These are phyloP conservation scores for Apiotrichum sp. DNA, from an alignment of 1,284 basidiomycete species.

Conservation along the genomic window DNA sequence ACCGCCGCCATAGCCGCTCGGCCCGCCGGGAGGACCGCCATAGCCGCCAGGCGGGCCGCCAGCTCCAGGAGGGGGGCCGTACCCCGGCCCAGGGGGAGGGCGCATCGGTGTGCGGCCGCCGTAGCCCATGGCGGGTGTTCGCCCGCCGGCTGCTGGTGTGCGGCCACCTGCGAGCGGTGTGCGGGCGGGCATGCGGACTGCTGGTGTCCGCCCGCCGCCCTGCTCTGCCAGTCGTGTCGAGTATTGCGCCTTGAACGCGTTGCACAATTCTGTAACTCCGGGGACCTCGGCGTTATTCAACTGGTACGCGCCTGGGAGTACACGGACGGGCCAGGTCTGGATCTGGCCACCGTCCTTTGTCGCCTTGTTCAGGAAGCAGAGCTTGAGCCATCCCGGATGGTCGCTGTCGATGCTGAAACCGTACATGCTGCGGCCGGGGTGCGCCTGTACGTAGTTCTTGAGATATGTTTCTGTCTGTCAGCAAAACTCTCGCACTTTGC, in stretches of 20 bases:
- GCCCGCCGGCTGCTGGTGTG: slow-evolving; percentile 55
- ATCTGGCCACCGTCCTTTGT: slow-evolving; percentile 55
- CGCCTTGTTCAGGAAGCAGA: slow-evolving; percentile 87
- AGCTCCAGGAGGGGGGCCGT: background rate
- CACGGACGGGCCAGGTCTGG: slow-evolving; percentile 84
- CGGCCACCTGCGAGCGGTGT: slow-evolving; percentile 50
- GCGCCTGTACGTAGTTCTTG: slow-evolving; percentile 83
- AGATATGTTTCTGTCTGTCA: slow-evolving; percentile 66
- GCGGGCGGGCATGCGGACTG: slow-evolving; percentile 50
- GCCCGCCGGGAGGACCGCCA: background rate
- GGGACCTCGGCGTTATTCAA: slow-evolving; percentile 80
- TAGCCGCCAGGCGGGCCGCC: background rate
- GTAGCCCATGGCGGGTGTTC: slow-evolving; percentile 16
- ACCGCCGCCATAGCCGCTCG: background rate
- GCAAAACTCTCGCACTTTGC: background rate
- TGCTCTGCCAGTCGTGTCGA: slow-evolving; percentile 31
- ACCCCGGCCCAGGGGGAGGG: background rate
- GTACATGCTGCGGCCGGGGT: slow-evolving; percentile 90
- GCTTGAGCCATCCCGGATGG: slow-evolving; percentile 84
- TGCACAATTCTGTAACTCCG: slow-evolving; percentile 83
- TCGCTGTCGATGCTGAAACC: slow-evolving; percentile 89
- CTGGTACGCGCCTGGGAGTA: slow-evolving; percentile 83
- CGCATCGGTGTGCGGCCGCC: slow-evolving; percentile 9
- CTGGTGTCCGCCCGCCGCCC: slow-evolving; percentile 66
- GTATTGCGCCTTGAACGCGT: slow-evolving; percentile 88